These are phyloP conservation scores for Penicillium malachiteum DNA, from an alignment of 495 filamentous ascomycete species.

Conservation along the genomic window DNA sequence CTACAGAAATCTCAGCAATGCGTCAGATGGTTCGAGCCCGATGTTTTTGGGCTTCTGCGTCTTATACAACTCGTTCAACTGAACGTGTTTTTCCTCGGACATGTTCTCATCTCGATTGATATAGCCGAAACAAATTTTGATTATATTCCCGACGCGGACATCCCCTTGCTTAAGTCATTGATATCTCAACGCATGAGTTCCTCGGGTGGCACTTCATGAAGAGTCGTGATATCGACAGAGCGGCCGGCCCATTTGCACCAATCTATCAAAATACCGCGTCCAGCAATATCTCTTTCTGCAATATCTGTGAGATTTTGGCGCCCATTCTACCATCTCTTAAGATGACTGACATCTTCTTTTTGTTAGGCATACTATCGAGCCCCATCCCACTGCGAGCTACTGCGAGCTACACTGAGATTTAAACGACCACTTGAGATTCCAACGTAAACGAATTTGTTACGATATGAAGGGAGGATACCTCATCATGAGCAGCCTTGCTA, in stretches of 20 bases:
- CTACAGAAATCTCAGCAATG: slow-evolving; percentile 37
- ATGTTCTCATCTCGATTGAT: slow-evolving; percentile 26
- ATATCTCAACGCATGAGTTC: slow-evolving; percentile 29
- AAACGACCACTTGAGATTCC: slow-evolving; percentile 5
- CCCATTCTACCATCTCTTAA: no score
- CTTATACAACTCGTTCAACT: slow-evolving; percentile 9
- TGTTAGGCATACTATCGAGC: slow-evolving; percentile 39
- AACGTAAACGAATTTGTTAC: neutral
- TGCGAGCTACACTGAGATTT: slow-evolving; percentile 47
- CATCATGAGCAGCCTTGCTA: slow-evolving; percentile 2
- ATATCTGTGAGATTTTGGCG: slow-evolving; percentile 14
- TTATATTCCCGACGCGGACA: slow-evolving; percentile 44
- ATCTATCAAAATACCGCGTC: slow-evolving; percentile 49
- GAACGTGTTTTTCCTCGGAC: slow-evolving; percentile 16
- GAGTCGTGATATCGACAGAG: slow-evolving; percentile 22
- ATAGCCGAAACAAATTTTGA: slow-evolving; percentile 44
- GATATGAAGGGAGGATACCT: neutral
- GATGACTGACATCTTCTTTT: slow-evolving; percentile 31
- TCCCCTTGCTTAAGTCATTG: slow-evolving; percentile 17
- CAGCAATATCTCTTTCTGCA: slow-evolving; percentile 39
- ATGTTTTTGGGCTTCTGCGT: slow-evolving; percentile 13
- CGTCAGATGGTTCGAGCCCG: slow-evolving; percentile 36
- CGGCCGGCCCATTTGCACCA: slow-evolving; percentile 44
- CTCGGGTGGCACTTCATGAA: slow-evolving; percentile 29
- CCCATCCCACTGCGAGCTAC: slow-evolving; percentile 53